These are phyloP conservation scores for Fusarium pseudonygamai DNA, from an alignment of 2,329 filamentous ascomycete species.

Conservation along the genomic window DNA sequence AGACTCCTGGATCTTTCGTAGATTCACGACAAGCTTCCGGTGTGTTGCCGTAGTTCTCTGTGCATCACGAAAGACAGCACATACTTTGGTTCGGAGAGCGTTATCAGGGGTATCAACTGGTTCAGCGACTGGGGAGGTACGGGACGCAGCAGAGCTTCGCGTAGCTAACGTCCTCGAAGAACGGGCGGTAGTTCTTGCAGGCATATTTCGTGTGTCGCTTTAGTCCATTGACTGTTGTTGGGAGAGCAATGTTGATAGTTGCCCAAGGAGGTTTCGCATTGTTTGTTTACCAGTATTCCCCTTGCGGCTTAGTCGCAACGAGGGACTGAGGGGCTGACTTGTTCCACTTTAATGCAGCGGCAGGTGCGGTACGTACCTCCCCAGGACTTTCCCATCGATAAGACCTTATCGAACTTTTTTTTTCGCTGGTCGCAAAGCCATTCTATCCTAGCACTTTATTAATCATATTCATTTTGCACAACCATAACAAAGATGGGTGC, in stretches of 20 bases:
- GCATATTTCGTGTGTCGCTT: constrained; percentile 52
- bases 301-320: constrained; percentile 41
- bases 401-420: constrained; percentile 25
- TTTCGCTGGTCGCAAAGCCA: constrained; percentile 23
- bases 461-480: background rate
- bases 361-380: background rate
- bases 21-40: constrained; percentile 84
- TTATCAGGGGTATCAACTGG: constrained; percentile 78
- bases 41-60: constrained; percentile 92
- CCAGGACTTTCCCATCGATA: constrained; percentile 3
- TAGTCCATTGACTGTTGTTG: constrained; percentile 6
- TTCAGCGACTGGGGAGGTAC: constrained; percentile 69
- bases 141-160: constrained; percentile 58
- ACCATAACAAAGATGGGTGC: constrained; percentile 41
- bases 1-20: constrained; percentile 90
- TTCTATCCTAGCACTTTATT: constrained; percentile 1
- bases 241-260: constrained; percentile 8
- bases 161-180: constrained; percentile 57
- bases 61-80: constrained; percentile 78
- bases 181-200: constrained; percentile 58
- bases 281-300: constrained; percentile 46
- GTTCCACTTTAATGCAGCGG: background rate
- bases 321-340: constrained; percentile 10
- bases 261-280: constrained; percentile 32
- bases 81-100: constrained; percentile 77